Percentiles rank a stretch among this genome's conserved stretches.
Conservation (phyloP, 2,329 filamentous ascomycete genomes). For the Colletotrichum eremochloae region DNA sequence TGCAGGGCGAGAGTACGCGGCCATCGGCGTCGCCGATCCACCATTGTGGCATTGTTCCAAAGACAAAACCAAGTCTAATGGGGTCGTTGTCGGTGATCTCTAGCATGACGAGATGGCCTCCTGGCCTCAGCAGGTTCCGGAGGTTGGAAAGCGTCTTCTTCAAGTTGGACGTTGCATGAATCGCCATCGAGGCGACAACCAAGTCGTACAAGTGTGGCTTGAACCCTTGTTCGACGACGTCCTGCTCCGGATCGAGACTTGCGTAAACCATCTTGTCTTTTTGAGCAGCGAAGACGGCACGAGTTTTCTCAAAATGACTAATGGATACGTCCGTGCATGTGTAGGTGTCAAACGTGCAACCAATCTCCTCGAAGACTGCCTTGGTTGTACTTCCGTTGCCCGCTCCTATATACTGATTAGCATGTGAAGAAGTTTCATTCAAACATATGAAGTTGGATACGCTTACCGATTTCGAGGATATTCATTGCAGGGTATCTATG, state of each 20-base stretch:
- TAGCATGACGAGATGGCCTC: not conserved
- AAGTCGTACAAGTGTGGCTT: not conserved
- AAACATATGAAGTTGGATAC: not conserved
- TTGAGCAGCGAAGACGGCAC: not conserved
- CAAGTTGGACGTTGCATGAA: not conserved
- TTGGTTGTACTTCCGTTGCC: not conserved
- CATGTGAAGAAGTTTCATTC: not conserved
- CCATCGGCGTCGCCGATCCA: conserved; percentile 51
- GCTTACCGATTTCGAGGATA: not conserved
- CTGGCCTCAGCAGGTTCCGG: not conserved
- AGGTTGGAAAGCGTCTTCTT: not conserved
- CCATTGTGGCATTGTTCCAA: conserved; percentile 50
- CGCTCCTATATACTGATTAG: not conserved
- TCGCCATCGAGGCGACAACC: not conserved
- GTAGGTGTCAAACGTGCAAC: not conserved
- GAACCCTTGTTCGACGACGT: not conserved
- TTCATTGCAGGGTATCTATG: not conserved
- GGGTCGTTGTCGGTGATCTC: not conserved
- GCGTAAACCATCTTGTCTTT: not conserved
- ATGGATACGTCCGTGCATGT: not conserved
- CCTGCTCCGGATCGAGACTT: not conserved
- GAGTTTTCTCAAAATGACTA: not conserved
- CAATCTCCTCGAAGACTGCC: not conserved
- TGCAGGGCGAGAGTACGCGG: conserved; percentile 46
- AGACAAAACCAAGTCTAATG: conserved; percentile 45